phyloP scores from a whole-genome alignment of 352 stramenopile genomes.

The Pythium plurisporium region DNA sequence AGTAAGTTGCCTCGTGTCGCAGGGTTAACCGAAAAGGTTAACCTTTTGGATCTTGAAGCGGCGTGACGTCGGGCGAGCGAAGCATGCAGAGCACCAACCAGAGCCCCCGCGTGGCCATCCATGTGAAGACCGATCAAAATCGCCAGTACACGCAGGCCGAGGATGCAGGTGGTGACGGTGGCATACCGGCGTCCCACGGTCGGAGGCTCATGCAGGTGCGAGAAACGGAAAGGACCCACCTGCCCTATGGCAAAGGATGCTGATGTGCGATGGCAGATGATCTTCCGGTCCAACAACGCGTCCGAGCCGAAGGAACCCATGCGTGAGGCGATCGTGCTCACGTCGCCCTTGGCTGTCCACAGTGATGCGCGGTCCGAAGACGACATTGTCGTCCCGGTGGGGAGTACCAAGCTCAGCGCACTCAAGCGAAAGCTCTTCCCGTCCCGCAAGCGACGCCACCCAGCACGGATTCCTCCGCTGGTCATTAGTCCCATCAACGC shows the following conservation, averaged over 20 bases:
- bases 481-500: slow-evolving; percentile 38
- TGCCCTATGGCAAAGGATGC: too few species aligned
- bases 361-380: neutral
- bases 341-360: slow-evolving; percentile 2
- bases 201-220: slow-evolving; percentile 5
- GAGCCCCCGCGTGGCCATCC: neutral
- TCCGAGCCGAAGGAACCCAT: neutral
- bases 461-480: slow-evolving; percentile 36
- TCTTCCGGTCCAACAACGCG: slow-evolving; percentile 36
- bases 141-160: neutral
- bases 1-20: too few species aligned
- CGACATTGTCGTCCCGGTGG: neutral
- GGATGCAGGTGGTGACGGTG: neutral
- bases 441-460: slow-evolving; percentile 39
- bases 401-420: slow-evolving; percentile 34
- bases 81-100: neutral
- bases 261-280: slow-evolving; percentile 43
- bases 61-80: neutral
- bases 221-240: too few species aligned
- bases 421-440: slow-evolving; percentile 61
- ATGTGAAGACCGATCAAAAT: neutral
- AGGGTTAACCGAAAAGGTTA: too few species aligned
- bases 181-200: neutral
- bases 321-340: neutral
- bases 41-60: slow-evolving; percentile 5